phyloP scores from a whole-genome alignment of 2,329 filamentous ascomycete species.

The Microdochium paspali region DNA sequence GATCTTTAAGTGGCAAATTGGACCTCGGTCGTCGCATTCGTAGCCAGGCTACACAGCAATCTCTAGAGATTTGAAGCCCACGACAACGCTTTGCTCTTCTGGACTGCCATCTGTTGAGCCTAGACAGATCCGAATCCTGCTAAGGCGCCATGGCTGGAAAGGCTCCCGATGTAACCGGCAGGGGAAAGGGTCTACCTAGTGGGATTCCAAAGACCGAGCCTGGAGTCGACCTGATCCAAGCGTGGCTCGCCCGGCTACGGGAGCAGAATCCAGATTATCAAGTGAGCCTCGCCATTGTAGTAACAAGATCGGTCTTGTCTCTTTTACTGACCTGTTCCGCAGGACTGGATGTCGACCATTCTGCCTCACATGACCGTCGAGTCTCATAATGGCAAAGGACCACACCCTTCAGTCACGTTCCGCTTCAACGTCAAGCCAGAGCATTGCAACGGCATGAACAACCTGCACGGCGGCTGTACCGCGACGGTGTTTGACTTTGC shows the following conservation, averaged over 20 bases:
- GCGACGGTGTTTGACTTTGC: slow-evolving; percentile 60
- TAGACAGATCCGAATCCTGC: too few relatives aligned
- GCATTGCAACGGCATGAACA: slow-evolving; percentile 44
- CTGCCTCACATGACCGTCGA: slow-evolving; percentile 29
- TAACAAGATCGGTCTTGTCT: background rate
- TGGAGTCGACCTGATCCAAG: background rate
- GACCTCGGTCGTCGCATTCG: too few relatives aligned
- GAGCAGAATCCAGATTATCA: background rate
- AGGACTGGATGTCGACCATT: slow-evolving; percentile 37
- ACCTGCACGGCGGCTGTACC: slow-evolving; percentile 53
- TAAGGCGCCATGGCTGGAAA: background rate
- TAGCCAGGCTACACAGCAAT: too few relatives aligned
- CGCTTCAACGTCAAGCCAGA: slow-evolving; percentile 35
- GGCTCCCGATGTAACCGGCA: background rate
- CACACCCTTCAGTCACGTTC: slow-evolving; percentile 32
- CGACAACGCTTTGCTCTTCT: too few relatives aligned
- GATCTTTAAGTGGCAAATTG: too few relatives aligned
- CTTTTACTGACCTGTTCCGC: background rate
- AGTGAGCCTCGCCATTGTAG: background rate
- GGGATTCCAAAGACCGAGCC: background rate
- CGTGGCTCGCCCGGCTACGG: background rate
- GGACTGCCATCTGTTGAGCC: too few relatives aligned
- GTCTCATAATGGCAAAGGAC: slow-evolving; percentile 20
- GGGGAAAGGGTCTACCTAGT: background rate
- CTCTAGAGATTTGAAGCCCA: too few relatives aligned